These are phyloP conservation scores for Suillus hirtellus DNA, from an alignment of 768 basidiomycete species.

Conservation along the genomic window DNA sequence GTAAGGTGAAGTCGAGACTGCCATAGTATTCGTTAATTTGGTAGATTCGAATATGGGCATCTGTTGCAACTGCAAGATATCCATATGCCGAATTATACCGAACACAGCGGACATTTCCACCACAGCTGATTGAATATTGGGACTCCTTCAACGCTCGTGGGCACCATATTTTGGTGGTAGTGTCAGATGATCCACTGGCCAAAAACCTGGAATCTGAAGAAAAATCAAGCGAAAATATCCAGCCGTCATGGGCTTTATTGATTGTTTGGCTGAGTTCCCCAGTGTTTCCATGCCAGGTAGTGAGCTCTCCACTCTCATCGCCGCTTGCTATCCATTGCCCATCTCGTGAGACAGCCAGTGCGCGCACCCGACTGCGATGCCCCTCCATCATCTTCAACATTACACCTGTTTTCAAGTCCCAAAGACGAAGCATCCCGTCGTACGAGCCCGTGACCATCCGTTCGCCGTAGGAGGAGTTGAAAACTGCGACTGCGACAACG, in stretches of 20 bases:
- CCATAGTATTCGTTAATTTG: no score
- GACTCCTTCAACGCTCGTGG: no score
- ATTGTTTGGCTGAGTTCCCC: background rate
- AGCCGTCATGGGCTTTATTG: background rate
- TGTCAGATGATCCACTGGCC: background rate
- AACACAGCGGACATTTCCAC: background rate
- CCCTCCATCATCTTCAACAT: background rate
- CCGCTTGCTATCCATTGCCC: background rate
- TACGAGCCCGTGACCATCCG: background rate
- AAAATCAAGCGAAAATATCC: background rate
- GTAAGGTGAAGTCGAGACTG: no score
- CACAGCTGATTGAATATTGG: no score
- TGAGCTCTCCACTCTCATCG: background rate
- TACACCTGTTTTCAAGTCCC: background rate
- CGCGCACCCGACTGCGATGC: background rate
- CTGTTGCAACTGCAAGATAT: background rate
- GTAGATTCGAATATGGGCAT: no score
- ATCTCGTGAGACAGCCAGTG: background rate
- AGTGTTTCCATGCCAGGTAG: background rate
- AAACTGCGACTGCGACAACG: background rate
- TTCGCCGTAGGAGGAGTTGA: background rate
- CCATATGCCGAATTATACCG: background rate
- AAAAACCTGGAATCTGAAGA: rapidly evolving
- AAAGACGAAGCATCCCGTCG: background rate
- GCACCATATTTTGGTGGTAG: no score